Evolutionary conservation across 805 yeast genomes (phyloP), one percentile per base, ranked within the genome.

Genomic region (Wickerhamomyces strasburgensis): DNA sequence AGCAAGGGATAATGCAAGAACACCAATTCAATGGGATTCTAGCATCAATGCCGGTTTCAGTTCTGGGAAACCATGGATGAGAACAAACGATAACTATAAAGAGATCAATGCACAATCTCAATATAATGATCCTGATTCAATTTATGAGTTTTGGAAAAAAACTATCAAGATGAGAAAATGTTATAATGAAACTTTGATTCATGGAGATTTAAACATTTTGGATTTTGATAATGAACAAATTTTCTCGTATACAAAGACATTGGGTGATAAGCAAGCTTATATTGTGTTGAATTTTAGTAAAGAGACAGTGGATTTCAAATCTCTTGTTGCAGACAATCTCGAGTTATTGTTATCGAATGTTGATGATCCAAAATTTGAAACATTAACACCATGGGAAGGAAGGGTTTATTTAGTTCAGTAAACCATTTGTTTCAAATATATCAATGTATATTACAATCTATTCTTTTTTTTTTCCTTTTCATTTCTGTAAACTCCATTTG

Each of bases 1-100:
- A 15, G 70, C 76, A 11, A 62, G 80, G 50, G 80, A 74, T 48
- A 64, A 74, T 48, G 68, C 75, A 8, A 66, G 80, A 54, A 64
- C 77, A 14, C 80, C 80, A 15, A 70, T 75, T 43, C 80, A 73
- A 45, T 75, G 80, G 80, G 65, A 64, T 42, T 54, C 51, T 37
- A 46, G 64, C 1, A 58, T 46, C 13, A 42, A 68, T 42, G 77
- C 62, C 26, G 80, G 80, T 0, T 74, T 74, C 55, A 58, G 75
- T 18, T 56, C 64, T 5, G 57, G 67, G 29, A 59, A 57, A 42
- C 80, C 80, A 15, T 75, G 81, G 80, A 73, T 68, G 58, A 58
- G 63, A 41, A 67, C 69, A 46, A 70, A 72, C 46, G 75, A 70
- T 40, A 68, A 68, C 49, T 74, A 68, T 57, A 56, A 52, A 42